Percentiles rank a stretch among this genome's conserved stretches.
phyloP scores from a whole-genome alignment of 495 filamentous ascomycete genomes.

The Podospora australis region DNA sequence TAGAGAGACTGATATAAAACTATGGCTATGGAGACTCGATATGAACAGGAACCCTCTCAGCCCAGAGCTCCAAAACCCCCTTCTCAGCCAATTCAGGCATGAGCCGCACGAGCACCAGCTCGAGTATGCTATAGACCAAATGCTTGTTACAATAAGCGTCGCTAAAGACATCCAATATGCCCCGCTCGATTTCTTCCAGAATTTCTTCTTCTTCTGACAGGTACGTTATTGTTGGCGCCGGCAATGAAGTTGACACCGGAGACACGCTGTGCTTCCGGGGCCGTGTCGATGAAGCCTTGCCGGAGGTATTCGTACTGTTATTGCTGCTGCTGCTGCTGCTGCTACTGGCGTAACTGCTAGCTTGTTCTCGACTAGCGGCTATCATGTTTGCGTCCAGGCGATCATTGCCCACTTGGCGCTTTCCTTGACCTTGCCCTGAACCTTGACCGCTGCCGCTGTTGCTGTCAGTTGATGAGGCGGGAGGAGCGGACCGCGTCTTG shows the following conservation, averaged over 20 bases:
- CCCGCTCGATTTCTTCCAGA: conserved; percentile 43
- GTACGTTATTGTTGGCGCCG: too few species aligned
- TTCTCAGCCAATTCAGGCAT: conserved; percentile 79
- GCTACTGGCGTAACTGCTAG: neutral
- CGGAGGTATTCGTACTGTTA: too few species aligned
- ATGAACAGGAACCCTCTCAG: conserved; percentile 54
- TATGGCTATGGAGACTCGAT: neutral
- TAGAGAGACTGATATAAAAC: too few species aligned
- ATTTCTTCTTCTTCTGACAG: conserved; percentile 29
- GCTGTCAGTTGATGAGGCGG: too few species aligned
- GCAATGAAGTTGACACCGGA: too few species aligned
- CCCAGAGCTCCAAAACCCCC: conserved; percentile 65
- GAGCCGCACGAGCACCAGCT: conserved; percentile 68
- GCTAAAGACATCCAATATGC: conserved; percentile 63
- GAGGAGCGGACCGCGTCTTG: too few species aligned
- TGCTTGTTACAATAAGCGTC: conserved; percentile 90
- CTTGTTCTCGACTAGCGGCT: neutral
- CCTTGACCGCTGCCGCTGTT: neutral
- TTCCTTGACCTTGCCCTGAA: neutral
- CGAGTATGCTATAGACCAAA: conserved; percentile 69
- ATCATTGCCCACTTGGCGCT: neutral
- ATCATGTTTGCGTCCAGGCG: too few species aligned
- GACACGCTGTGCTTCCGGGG: too few species aligned
- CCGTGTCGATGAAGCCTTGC: too few species aligned
- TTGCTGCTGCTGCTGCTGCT: neutral